Percentiles rank a stretch among this genome's conserved stretches.
Evolutionary conservation across 1,284 basidiomycete genomes (phyloP).

Genomic region (Wallemia ichthyophaga): DNA sequence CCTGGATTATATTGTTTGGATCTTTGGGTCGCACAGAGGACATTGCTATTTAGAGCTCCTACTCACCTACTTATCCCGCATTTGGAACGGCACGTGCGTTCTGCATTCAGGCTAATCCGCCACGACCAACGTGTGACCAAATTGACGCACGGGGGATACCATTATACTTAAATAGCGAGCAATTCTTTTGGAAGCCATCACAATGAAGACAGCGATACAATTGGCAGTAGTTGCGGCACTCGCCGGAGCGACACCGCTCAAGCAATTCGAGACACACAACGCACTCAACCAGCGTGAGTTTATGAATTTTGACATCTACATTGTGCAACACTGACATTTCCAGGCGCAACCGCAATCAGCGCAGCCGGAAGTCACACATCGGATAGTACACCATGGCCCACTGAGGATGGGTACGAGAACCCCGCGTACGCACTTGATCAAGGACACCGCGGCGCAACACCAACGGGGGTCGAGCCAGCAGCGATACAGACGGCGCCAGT

Average conservation of each 20-base stretch:
- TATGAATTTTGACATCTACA: too few relatives aligned
- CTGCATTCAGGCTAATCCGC: too few relatives aligned
- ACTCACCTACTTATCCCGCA: too few relatives aligned
- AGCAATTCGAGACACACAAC: background rate
- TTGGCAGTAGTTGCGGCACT: background rate
- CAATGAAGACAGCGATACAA: background rate
- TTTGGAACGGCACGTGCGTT: too few relatives aligned
- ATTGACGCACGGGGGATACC: background rate
- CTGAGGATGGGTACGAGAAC: background rate
- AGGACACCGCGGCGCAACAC: background rate
- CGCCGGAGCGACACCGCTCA: background rate
- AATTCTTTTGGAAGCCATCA: background rate
- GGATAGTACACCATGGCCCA: background rate
- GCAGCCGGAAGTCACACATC: background rate
- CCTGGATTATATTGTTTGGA: too few relatives aligned
- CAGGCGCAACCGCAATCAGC: background rate
- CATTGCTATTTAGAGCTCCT: too few relatives aligned
- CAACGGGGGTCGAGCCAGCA: slow-evolving; percentile 21
- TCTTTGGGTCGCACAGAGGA: too few relatives aligned
- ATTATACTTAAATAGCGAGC: background rate
- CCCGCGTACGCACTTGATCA: background rate
- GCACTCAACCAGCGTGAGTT: too few relatives aligned
- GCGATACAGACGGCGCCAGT: slow-evolving; percentile 21
- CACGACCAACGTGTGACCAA: too few relatives aligned
- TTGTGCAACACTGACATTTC: too few relatives aligned